phyloP scores from a whole-genome alignment of 2,329 filamentous ascomycete genomes.

The Gaeumannomyces sp. region DNA sequence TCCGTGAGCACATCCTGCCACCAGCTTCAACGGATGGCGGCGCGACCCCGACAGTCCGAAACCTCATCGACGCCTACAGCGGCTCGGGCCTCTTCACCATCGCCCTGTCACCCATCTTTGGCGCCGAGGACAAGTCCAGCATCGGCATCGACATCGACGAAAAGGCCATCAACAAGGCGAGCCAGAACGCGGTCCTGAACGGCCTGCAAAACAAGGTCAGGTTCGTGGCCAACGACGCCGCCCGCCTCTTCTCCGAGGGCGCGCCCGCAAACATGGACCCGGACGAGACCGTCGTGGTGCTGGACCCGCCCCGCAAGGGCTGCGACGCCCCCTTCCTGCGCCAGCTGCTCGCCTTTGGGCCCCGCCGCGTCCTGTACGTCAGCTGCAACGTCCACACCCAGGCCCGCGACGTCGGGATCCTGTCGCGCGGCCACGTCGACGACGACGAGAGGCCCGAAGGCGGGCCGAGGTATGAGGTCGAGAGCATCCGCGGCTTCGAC shows the following conservation, averaged over 20 bases:
- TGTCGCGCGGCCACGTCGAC: slow-evolving; percentile 63
- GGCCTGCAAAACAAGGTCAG: slow-evolving; percentile 57
- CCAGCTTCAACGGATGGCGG: slow-evolving; percentile 11
- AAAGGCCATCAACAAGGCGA: slow-evolving; percentile 71
- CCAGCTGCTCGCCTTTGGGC: slow-evolving; percentile 74
- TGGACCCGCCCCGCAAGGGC: slow-evolving; percentile 94
- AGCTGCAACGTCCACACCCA: slow-evolving; percentile 98
- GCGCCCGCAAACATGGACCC: slow-evolving; percentile 52
- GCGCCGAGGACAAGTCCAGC: slow-evolving; percentile 21
- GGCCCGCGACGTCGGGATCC: slow-evolving; percentile 81
- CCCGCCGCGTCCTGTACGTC: slow-evolving; percentile 81
- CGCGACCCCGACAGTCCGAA: slow-evolving; percentile 50
- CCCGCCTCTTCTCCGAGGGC: slow-evolving; percentile 59
- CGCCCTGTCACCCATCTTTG: slow-evolving; percentile 79
- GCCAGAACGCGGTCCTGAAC: slow-evolving; percentile 73
- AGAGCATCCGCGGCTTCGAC: slow-evolving; percentile 88
- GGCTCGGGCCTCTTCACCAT: slow-evolving; percentile 97
- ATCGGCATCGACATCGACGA: slow-evolving; percentile 87
- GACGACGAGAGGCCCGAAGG: slow-evolving; percentile 23
- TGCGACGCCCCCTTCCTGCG: slow-evolving; percentile 79
- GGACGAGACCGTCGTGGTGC: slow-evolving; percentile 83
- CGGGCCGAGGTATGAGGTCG: slow-evolving; percentile 66
- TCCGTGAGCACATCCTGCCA: slow-evolving; percentile 71
- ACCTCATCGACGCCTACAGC: slow-evolving; percentile 96
- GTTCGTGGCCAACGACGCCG: slow-evolving; percentile 87